These are phyloP conservation scores for Kitagawia praeruptora DNA, from an alignment of 129 eudicot genomes.

Conservation along the genomic window DNA sequence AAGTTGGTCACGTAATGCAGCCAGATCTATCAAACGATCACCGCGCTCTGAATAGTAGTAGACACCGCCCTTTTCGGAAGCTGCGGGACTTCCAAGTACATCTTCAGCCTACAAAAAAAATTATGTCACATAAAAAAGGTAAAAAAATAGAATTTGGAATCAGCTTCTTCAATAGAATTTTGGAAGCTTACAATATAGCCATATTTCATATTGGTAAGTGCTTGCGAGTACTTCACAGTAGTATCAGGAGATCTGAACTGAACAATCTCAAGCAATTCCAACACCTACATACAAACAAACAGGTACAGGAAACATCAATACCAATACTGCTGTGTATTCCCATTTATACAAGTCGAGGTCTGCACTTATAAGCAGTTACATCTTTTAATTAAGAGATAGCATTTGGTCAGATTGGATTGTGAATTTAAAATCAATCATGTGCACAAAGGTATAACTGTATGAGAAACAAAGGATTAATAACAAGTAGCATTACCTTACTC, in stretches of 20 bases:
- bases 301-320: background rate
- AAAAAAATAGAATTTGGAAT: background rate
- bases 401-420: background rate
- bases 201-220: slow-evolving; percentile 51
- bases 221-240: slow-evolving; percentile 57
- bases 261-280: slow-evolving; percentile 79
- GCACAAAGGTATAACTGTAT: background rate
- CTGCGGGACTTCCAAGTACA: slow-evolving; percentile 56
- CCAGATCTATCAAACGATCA: slow-evolving; percentile 74
- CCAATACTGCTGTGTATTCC: background rate
- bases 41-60: slow-evolving; percentile 94
- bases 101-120: slow-evolving; percentile 64
- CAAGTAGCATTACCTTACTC: slow-evolving; percentile 52
- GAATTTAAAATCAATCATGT: background rate
- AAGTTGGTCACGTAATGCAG: slow-evolving; percentile 74
- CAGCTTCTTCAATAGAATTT: background rate
- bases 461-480: background rate
- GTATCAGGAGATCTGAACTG: slow-evolving; percentile 90
- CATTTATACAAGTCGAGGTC: background rate
- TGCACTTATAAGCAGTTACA: background rate
- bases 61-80: slow-evolving; percentile 63
- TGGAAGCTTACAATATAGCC: slow-evolving; percentile 55
- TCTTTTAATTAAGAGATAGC: background rate
- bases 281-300: slow-evolving; percentile 36
- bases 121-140: background rate